Evolutionary conservation across 108 stramenopile genomes (phyloP).

Genomic region (Fragilariopsis cylindrus): DNA sequence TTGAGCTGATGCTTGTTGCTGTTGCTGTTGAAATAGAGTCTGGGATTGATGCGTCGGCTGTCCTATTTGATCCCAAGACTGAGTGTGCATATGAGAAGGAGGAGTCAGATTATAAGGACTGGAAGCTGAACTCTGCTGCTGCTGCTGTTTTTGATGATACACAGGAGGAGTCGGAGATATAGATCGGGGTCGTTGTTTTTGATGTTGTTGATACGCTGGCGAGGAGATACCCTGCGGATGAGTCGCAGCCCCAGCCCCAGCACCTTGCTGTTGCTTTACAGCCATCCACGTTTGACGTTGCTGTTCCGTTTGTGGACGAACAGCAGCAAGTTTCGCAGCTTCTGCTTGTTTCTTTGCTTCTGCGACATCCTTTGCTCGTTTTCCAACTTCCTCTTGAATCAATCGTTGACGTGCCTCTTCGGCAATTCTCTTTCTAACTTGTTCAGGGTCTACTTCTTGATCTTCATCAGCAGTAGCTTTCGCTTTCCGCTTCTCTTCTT

Average conservation of each 20-base stretch:
- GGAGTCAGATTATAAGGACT: neutral
- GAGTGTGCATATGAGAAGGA: neutral
- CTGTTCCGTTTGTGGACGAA: conserved; percentile 3
- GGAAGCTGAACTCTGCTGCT: conserved; percentile 29
- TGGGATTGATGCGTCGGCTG: neutral
- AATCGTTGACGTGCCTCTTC: conserved; percentile 29
- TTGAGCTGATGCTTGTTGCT: neutral
- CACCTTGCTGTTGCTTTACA: neutral
- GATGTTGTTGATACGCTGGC: conserved; percentile 30
- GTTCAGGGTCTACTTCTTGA: neutral
- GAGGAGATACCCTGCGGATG: neutral
- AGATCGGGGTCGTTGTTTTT: conserved; percentile 29
- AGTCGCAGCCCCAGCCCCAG: neutral
- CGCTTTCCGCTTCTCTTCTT: conserved; percentile 18
- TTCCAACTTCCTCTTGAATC: conserved; percentile 5
- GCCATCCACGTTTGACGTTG: neutral
- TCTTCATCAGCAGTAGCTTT: neutral
- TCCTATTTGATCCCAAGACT: neutral
- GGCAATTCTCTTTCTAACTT: conserved; percentile 17
- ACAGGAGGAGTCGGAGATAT: conserved; percentile 28
- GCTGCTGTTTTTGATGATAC: conserved; percentile 37
- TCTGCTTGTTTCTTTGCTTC: neutral
- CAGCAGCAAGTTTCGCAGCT: neutral
- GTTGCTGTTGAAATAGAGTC: neutral
- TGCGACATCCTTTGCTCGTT: neutral